Conservation (phyloP, 2,329 filamentous ascomycete species). For the Verticillium nonalfalfae region DNA sequence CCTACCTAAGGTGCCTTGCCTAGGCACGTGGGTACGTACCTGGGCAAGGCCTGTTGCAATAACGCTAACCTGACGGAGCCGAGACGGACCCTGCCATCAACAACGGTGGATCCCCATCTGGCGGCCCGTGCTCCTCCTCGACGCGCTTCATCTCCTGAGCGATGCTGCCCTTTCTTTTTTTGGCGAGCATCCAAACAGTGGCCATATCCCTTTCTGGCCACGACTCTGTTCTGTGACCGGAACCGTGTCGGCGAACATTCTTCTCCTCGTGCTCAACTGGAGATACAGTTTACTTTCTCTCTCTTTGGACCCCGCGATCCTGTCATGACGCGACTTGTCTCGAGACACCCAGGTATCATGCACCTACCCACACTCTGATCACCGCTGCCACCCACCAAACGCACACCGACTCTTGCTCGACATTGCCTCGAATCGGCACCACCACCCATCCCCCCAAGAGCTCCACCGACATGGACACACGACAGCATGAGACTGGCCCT, state of each 20-base stretch:
- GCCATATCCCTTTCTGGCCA: background rate
- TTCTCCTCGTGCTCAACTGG: no score
- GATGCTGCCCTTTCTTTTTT: conserved; percentile 1
- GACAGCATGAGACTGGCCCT: conserved; percentile 5
- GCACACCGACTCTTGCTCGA: conserved; percentile 2
- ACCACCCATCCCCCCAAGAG: background rate
- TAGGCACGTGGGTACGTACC: no score
- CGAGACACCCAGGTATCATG: conserved; percentile 7
- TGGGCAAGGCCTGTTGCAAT: no score
- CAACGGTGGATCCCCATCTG: background rate
- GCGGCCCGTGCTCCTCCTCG: background rate
- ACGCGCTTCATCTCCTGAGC: background rate
- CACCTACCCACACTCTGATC: conserved; percentile 6
- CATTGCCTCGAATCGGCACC: background rate
- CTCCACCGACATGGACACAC: conserved; percentile 16
- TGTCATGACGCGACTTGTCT: conserved; percentile 9
- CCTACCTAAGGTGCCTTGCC: no score
- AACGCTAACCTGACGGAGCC: background rate
- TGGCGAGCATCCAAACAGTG: conserved; percentile 5
- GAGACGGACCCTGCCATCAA: background rate
- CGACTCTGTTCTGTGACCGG: background rate
- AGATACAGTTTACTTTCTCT: background rate
- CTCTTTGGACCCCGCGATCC: background rate
- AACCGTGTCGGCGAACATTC: background rate
- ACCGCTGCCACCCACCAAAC: background rate